Percentiles rank a stretch among this genome's conserved stretches.
phyloP scores from a whole-genome alignment of 1,284 basidiomycete genomes.

The Cryptococcus floricola region DNA sequence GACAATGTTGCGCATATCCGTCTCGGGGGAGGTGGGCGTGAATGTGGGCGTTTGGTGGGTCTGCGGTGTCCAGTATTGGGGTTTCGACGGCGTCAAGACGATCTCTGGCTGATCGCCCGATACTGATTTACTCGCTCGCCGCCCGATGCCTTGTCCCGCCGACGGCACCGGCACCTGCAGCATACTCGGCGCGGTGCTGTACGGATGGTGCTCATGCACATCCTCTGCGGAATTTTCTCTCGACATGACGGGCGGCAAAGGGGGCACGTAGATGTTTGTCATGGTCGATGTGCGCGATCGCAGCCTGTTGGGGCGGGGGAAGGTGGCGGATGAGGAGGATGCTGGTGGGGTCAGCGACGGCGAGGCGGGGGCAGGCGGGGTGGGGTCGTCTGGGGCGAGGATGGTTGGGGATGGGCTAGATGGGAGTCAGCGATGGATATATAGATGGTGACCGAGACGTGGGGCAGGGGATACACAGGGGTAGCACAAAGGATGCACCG shows the following conservation, averaged over 20 bases:
- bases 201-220: not conserved
- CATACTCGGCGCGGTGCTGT: not conserved
- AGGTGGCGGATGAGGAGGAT: constrained; percentile 8
- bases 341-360: not conserved
- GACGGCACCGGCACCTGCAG: not conserved
- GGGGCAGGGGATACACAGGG: not conserved
- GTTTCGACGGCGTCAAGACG: constrained; percentile 5
- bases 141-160: not conserved
- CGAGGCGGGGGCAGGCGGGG: not conserved
- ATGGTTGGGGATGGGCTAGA: not conserved
- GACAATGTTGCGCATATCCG: constrained; percentile 9
- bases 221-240: constrained; percentile 34
- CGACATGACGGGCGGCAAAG: constrained; percentile 34
- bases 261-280: constrained; percentile 24
- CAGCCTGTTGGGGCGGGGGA: constrained; percentile 8
- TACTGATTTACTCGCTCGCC: constrained; percentile 16
- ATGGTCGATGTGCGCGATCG: constrained; percentile 38
- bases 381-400: not conserved
- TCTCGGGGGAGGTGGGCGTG: constrained; percentile 5
- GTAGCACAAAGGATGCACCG: too few species aligned
- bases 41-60: not conserved
- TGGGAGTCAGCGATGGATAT: not conserved
- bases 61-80: constrained; percentile 15
- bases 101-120: constrained; percentile 7
- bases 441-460: not conserved